A percentile compares a stretch with the other conserved stretches of the same genome.
Evolutionary conservation across 257 asterid genomes (phyloP).

Genomic region (Gentiana straminea): DNA sequence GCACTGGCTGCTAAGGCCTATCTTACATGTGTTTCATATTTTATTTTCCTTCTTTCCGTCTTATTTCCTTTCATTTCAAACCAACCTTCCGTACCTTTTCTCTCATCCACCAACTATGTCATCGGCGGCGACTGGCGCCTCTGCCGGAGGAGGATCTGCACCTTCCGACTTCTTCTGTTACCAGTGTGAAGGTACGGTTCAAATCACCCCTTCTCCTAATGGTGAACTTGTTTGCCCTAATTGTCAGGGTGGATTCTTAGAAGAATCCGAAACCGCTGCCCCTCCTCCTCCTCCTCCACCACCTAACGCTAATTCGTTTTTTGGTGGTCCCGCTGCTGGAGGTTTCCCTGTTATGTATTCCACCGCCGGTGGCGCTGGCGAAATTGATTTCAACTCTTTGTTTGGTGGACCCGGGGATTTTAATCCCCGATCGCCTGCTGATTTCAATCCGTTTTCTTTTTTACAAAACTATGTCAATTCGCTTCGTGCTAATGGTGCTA

Average conservation of each 20-base stretch:
- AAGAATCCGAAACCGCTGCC: constrained; percentile 48
- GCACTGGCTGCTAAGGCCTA: too few relatives aligned
- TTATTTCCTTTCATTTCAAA: too few relatives aligned
- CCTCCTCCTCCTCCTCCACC: constrained; percentile 22
- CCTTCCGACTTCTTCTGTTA: constrained; percentile 41
- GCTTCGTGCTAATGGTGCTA: constrained; percentile 49
- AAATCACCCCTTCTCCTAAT: constrained; percentile 36
- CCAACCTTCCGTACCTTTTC: too few relatives aligned
- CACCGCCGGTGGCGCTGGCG: constrained; percentile 22
- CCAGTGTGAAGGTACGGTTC: constrained; percentile 53
- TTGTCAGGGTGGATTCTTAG: constrained; percentile 58
- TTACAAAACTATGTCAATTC: constrained; percentile 36
- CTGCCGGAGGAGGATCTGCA: constrained; percentile 6
- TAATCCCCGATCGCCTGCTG: constrained; percentile 37
- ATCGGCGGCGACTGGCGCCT: constrained; percentile 9
- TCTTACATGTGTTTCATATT: too few relatives aligned
- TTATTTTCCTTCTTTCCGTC: too few relatives aligned
- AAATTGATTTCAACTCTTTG: constrained; percentile 14
- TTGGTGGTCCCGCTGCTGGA: constrained; percentile 14
- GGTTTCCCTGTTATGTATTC: constrained; percentile 26
- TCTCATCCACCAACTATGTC: too few relatives aligned
- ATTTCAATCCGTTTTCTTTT: constrained; percentile 52
- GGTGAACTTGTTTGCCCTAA: constrained; percentile 65
- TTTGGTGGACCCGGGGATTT: constrained; percentile 13
- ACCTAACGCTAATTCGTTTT: constrained; percentile 13